These are phyloP conservation scores for Selaginella tamariscina DNA, from an alignment of 75 land plant species.

Conservation along the genomic window DNA sequence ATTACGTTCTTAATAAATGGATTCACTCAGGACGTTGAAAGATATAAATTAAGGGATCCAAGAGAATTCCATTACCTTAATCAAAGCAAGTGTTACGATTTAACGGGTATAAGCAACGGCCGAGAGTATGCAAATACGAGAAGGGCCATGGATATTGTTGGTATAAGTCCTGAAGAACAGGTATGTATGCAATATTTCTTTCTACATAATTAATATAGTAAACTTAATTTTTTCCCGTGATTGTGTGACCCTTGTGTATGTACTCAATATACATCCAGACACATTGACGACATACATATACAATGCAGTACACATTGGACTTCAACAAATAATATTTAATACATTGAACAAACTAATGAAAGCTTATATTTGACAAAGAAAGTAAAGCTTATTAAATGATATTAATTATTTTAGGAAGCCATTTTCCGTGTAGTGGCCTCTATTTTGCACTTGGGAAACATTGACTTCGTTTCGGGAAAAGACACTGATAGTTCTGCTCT, in stretches of 20 bases:
- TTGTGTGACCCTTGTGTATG: too few relatives aligned
- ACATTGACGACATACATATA: too few relatives aligned
- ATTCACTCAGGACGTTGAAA: slow-evolving; percentile 45
- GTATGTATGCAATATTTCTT: slow-evolving; percentile 34
- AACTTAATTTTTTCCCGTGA: too few relatives aligned
- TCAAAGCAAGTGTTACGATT: slow-evolving; percentile 65
- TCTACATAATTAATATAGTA: too few relatives aligned
- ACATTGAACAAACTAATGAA: too few relatives aligned
- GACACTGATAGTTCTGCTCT: slow-evolving; percentile 66
- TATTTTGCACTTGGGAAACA: slow-evolving; percentile 71
- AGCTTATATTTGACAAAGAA: too few relatives aligned
- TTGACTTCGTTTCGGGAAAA: slow-evolving; percentile 57
- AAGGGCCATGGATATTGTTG: slow-evolving; percentile 89
- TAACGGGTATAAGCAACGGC: slow-evolving; percentile 55
- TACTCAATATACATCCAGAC: too few relatives aligned
- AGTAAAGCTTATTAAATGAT: too few relatives aligned
- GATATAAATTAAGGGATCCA: slow-evolving; percentile 70
- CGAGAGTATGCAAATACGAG: slow-evolving; percentile 69
- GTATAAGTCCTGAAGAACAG: slow-evolving; percentile 81
- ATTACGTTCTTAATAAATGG: background rate
- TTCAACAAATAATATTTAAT: too few relatives aligned
- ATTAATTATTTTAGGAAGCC: slow-evolving; percentile 51
- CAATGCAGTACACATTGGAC: too few relatives aligned
- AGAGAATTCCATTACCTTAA: slow-evolving; percentile 73
- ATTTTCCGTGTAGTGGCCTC: slow-evolving; percentile 76